A percentile compares a stretch with the other conserved stretches of the same genome.
Conservation (phyloP, 1,284 basidiomycete genomes). For the Malassezia yamatoensis region DNA sequence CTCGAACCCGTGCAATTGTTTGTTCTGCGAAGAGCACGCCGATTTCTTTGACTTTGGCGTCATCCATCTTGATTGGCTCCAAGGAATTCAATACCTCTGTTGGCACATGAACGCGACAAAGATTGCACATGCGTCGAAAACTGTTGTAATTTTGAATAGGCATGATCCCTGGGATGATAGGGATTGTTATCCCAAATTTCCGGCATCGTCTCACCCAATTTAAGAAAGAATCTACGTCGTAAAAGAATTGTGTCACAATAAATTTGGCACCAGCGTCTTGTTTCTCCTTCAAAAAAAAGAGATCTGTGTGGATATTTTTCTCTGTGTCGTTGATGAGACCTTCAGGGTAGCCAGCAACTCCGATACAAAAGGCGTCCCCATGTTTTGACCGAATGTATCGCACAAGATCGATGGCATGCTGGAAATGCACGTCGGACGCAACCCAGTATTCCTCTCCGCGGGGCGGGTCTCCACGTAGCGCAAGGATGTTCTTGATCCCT, state of each 20-base stretch:
- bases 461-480: slow-evolving; percentile 76
- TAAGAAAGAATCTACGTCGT: slow-evolving; percentile 61
- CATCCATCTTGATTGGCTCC: slow-evolving; percentile 63
- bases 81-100: slow-evolving; percentile 60
- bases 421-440: slow-evolving; percentile 72
- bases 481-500: slow-evolving; percentile 82
- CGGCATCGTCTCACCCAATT: slow-evolving; percentile 30
- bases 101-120: slow-evolving; percentile 75
- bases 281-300: slow-evolving; percentile 72
- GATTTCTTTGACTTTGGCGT: slow-evolving; percentile 79
- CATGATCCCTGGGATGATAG: slow-evolving; percentile 93
- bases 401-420: slow-evolving; percentile 79
- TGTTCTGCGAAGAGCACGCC: slow-evolving; percentile 56
- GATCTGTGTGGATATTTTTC: slow-evolving; percentile 57
- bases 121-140: slow-evolving; percentile 78
- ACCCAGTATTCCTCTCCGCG: slow-evolving; percentile 86
- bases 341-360: slow-evolving; percentile 88
- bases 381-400: slow-evolving; percentile 80
- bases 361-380: slow-evolving; percentile 77
- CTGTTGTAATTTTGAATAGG: slow-evolving; percentile 93
- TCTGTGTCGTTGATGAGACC: slow-evolving; percentile 56
- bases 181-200: slow-evolving; percentile 67
- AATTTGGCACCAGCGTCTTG: slow-evolving; percentile 91
- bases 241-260: slow-evolving; percentile 94
- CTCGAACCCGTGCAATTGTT: slow-evolving; percentile 59